Base-by-base conservation (phyloP, 306 rosid genomes). In the Malus orientalis region DNA sequence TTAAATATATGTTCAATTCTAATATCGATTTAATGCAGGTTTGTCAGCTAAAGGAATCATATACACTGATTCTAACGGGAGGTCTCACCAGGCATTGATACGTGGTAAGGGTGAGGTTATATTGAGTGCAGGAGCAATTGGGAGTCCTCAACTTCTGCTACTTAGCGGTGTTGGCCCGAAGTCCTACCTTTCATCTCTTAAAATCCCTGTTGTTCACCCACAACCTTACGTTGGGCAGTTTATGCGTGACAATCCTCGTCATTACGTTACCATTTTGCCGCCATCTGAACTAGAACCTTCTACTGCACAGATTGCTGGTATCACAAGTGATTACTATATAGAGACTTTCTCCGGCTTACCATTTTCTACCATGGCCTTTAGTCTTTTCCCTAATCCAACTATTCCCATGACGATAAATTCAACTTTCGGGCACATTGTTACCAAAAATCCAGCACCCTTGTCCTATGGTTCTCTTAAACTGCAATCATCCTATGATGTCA, bases 181-280 rank as follows among this genome's bases (percentile, higher is more conserved):
- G 30, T 44, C 79, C 11, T 8, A 82, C 47, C 85, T 82, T 8
- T 77, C 79, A 22, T 73, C 82, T 30, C 61, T 73, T 0, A 67
- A 74, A 23, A 64, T 69, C 42, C 83, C 74, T 8, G 67, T 78
- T 44, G 64, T 78, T 27, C 69, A 59, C 5, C 22, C 55, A 19
- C 78, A 84, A 15, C 78, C 78, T 23, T 3, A 70, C 27, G 74
- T 78, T 6, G 83, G 83, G 0, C 20, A 81, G 5, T 74, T 38
- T 22, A 78, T 84, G 81, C 25, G 66, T 4, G 87, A 81, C 69
- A 78, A 81, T 74, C 82, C 77, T n/a, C 82, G 82, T 27, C 59
- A 67, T 62, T n/a, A 7, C 71, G 53, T 80, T 10, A 12, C 1
- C 71, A 30, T 74, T 11, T 45, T 69, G 36, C 38, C 55, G 14